phyloP scores from a whole-genome alignment of 208 protist species.

The Novymonas esmeraldas region DNA sequence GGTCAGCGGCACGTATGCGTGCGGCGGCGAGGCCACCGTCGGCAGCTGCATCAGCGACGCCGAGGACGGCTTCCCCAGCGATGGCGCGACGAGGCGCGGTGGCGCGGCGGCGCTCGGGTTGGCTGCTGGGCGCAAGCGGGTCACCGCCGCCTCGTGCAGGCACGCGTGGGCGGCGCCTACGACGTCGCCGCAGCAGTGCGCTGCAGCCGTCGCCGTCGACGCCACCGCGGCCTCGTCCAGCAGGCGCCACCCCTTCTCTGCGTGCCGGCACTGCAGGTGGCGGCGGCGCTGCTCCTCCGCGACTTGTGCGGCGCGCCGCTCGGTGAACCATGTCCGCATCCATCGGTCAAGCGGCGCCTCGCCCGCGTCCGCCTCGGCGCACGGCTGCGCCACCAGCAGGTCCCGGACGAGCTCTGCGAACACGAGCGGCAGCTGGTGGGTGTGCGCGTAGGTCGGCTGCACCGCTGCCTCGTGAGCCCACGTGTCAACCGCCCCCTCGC shows the following conservation, averaged over 20 bases:
- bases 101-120: too few relatives aligned
- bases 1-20: slow-evolving; percentile 10
- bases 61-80: neutral
- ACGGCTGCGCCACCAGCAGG: slow-evolving; percentile 23
- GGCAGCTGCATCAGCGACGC: neutral
- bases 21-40: slow-evolving; percentile 2
- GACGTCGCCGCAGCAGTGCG: too few relatives aligned
- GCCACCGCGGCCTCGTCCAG: neutral
- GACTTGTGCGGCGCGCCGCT: neutral
- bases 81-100: neutral
- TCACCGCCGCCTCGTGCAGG: too few relatives aligned
- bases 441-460: slow-evolving; percentile 22
- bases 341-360: slow-evolving; percentile 19
- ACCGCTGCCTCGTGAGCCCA: slow-evolving; percentile 14
- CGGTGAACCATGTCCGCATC: slow-evolving; percentile 40
- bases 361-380: slow-evolving; percentile 7
- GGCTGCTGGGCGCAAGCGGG: too few relatives aligned
- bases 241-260: too few relatives aligned
- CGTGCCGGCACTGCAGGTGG: neutral
- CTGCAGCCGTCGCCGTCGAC: too few relatives aligned
- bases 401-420: slow-evolving; percentile 32
- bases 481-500: too few relatives aligned
- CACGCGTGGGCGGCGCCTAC: too few relatives aligned
- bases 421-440: slow-evolving; percentile 30
- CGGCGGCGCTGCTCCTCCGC: neutral